Evolutionary conservation across 2,329 filamentous ascomycete genomes (phyloP).

Genomic region (Aureobasidium sp.): DNA sequence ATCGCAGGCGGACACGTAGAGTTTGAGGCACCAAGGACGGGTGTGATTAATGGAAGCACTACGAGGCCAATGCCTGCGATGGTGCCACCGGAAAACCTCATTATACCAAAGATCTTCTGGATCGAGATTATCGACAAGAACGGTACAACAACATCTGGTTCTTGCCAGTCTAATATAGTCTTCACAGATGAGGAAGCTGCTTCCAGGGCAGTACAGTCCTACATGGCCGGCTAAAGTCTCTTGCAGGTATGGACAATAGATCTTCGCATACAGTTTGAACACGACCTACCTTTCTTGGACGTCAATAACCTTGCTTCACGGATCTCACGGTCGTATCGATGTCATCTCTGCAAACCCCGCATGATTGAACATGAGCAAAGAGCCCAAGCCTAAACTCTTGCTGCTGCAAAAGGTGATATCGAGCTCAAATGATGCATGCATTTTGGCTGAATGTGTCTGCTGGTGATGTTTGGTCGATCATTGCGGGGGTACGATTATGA

Average conservation of each 20-base stretch:
- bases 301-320: background rate
- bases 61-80: background rate
- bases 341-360: background rate
- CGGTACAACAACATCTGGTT: background rate
- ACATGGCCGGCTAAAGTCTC: background rate
- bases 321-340: background rate
- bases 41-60: background rate
- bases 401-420: background rate
- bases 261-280: background rate
- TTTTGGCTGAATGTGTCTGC: slow-evolving; percentile 2
- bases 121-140: background rate
- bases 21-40: background rate
- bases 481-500: background rate
- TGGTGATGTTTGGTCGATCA: background rate
- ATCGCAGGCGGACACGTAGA: background rate
- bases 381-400: background rate
- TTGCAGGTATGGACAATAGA: background rate
- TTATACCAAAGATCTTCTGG: background rate
- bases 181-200: background rate
- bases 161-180: background rate
- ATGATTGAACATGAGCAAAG: background rate
- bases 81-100: background rate
- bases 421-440: background rate
- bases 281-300: background rate
- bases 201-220: background rate